Conservation (phyloP, 768 basidiomycete species). For the Tricholoma hemisulphureum region DNA sequence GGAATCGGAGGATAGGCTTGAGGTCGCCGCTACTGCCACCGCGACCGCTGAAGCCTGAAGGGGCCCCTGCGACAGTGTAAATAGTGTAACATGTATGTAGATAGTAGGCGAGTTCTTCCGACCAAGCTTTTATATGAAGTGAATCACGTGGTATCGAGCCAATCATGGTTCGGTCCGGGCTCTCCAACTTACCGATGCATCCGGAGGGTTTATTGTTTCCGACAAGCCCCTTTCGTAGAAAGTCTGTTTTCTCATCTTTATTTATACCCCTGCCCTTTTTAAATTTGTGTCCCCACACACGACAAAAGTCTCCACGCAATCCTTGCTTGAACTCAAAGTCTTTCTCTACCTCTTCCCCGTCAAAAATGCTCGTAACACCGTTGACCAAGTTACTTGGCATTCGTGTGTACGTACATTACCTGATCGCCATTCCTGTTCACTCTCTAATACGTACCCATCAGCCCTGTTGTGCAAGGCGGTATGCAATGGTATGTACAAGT, state of each 20-base stretch:
- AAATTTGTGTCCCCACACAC: too few relatives aligned
- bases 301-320: background rate
- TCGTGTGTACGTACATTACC: conserved; percentile 50
- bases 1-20: conserved; percentile 16
- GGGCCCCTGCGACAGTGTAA: background rate
- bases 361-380: conserved; percentile 46
- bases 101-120: background rate
- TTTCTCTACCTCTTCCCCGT: background rate
- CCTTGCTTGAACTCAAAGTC: background rate
- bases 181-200: too few relatives aligned
- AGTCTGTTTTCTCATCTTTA: too few relatives aligned
- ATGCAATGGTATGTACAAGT: conserved; percentile 74
- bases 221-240: too few relatives aligned
- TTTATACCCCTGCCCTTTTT: too few relatives aligned
- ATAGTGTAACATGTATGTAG: background rate
- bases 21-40: background rate
- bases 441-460: conserved; percentile 23
- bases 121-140: background rate
- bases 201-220: too few relatives aligned
- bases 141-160: too few relatives aligned
- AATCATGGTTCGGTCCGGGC: too few relatives aligned
- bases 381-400: conserved; percentile 68
- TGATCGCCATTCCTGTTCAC: background rate
- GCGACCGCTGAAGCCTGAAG: background rate
- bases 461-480: conserved; percentile 82